Conservation (phyloP, 2,329 filamentous ascomycete species). For the Alternaria sp. region DNA sequence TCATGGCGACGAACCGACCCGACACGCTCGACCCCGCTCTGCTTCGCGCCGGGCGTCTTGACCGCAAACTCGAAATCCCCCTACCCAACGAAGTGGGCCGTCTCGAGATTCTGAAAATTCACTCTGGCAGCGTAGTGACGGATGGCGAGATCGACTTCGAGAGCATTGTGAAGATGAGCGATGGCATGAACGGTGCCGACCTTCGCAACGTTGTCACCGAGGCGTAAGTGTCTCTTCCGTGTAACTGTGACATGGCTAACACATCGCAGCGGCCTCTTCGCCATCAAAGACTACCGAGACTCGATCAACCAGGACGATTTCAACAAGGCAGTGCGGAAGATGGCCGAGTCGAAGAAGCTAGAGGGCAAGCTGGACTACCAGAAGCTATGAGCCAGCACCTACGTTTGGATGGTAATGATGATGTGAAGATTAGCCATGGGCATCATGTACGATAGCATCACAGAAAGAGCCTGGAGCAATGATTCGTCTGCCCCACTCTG, state of each 20-base stretch:
- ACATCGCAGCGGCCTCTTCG: constrained; percentile 77
- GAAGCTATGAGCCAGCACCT: constrained; percentile 68
- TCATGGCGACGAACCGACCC: constrained; percentile 98
- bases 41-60: constrained; percentile 88
- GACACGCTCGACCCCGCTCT: constrained; percentile 95
- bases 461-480: neutral
- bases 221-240: constrained; percentile 70
- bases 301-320: constrained; percentile 98
- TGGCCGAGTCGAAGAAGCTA: constrained; percentile 96
- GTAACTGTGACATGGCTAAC: constrained; percentile 30
- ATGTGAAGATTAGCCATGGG: constrained; percentile 19
- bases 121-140: constrained; percentile 81
- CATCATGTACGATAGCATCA: constrained; percentile 12
- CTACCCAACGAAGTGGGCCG: constrained; percentile 96
- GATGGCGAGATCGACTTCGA: constrained; percentile 98
- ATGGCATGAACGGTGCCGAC: constrained; percentile 96
- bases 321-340: constrained; percentile 98
- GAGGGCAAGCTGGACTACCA: constrained; percentile 98
- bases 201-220: constrained; percentile 97
- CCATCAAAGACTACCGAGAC: constrained; percentile 97
- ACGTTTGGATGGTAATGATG: constrained; percentile 12
- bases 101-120: constrained; percentile 97
- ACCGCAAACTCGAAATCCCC: constrained; percentile 97
- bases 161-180: constrained; percentile 99
- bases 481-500: neutral